A percentile compares a stretch with the other conserved stretches of the same genome.
phyloP scores from a whole-genome alignment of 768 basidiomycete species.

The Hypsizygus marmoreus region DNA sequence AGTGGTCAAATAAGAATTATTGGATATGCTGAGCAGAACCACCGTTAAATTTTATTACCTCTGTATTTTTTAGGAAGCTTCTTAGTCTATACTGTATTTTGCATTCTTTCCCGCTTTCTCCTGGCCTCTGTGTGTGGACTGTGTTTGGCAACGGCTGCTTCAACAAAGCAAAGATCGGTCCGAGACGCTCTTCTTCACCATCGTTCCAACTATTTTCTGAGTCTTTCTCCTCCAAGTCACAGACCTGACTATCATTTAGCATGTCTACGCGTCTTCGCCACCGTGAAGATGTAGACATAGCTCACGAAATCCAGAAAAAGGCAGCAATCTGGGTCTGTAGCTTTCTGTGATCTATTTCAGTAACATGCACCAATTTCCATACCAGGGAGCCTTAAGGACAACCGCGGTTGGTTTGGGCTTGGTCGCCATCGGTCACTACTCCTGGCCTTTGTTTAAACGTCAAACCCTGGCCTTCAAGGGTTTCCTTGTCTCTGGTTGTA shows the following conservation, averaged over 20 bases:
- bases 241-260: not conserved
- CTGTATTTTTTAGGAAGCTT: conserved; percentile 3
- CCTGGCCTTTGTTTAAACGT: conserved; percentile 79
- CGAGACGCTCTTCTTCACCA: not conserved
- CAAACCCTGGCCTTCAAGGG: conserved; percentile 83
- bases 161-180: too few relatives aligned
- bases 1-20: conserved; percentile 34
- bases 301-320: conserved; percentile 58
- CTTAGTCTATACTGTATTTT: not conserved
- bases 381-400: conserved; percentile 55
- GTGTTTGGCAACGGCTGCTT: too few relatives aligned
- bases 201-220: not conserved
- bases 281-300: conserved; percentile 56
- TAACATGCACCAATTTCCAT: conserved; percentile 10
- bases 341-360: conserved; percentile 3
- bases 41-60: not conserved
- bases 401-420: conserved; percentile 60
- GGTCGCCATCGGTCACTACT: conserved; percentile 62
- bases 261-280: conserved; percentile 44
- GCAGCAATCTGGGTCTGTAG: conserved; percentile 57
- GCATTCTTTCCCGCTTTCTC: too few relatives aligned
- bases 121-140: too few relatives aligned
- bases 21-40: conserved; percentile 6
- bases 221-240: not conserved
- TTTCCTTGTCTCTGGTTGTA: conserved; percentile 75